A percentile compares a stretch with the other conserved stretches of the same genome.
These are phyloP conservation scores for Ceratocystis cacaofunesta DNA, from an alignment of 2,329 filamentous ascomycete genomes.

Conservation along the genomic window DNA sequence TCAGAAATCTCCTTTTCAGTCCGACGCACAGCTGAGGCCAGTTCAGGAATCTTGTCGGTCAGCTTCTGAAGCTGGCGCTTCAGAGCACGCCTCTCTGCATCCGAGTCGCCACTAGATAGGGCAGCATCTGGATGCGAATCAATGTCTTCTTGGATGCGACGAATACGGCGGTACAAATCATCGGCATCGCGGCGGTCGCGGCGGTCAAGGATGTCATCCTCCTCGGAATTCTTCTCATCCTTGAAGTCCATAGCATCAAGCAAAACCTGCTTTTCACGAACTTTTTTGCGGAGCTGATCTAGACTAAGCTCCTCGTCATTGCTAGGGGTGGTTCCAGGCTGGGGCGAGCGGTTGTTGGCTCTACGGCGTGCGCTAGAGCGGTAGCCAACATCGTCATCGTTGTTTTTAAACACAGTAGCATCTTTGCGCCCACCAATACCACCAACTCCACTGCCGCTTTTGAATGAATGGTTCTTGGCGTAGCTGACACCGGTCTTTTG, in stretches of 20 bases:
- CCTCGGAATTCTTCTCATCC: conserved; percentile 76
- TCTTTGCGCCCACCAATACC: conserved; percentile 61
- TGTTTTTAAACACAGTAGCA: conserved; percentile 91
- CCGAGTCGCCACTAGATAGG: conserved; percentile 58
- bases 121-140: conserved; percentile 71
- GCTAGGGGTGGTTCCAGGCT: conserved; percentile 54
- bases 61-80: conserved; percentile 80
- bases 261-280: conserved; percentile 85
- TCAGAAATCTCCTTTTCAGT: conserved; percentile 89
- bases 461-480: conserved; percentile 88
- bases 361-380: conserved; percentile 84
- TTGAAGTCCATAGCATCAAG: conserved; percentile 93
- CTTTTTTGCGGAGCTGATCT: conserved; percentile 82
- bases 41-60: conserved; percentile 77
- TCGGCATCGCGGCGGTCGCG: conserved; percentile 85
- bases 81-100: conserved; percentile 71
- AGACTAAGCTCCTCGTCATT: conserved; percentile 58
- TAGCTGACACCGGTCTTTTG: conserved; percentile 98
- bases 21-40: conserved; percentile 81
- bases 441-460: conserved; percentile 37
- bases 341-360: conserved; percentile 62
- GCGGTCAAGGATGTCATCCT: conserved; percentile 82
- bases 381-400: conserved; percentile 84
- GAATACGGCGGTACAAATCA: conserved; percentile 81
- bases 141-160: conserved; percentile 86